A percentile compares a stretch with the other conserved stretches of the same genome.
These are phyloP conservation scores for Omphalotus olearius DNA, from an alignment of 1,284 basidiomycete species.

Conservation along the genomic window DNA sequence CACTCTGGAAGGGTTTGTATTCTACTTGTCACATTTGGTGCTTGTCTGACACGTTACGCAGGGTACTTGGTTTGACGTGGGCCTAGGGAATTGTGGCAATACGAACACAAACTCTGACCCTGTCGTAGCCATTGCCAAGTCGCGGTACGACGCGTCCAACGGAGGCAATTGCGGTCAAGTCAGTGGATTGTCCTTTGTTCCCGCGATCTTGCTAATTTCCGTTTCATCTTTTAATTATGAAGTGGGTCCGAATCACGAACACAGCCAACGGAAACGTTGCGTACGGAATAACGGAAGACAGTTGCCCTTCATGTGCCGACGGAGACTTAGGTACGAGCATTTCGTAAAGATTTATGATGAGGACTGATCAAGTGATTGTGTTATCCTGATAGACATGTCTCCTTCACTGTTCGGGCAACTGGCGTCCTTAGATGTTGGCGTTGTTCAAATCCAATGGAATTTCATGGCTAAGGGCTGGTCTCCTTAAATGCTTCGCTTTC, in stretches of 20 bases:
- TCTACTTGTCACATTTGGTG: neutral
- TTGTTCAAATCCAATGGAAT: conserved; percentile 11
- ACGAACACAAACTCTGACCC: conserved; percentile 12
- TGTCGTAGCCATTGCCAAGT: conserved; percentile 13
- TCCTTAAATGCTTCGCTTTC: neutral
- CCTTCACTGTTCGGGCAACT: conserved; percentile 10
- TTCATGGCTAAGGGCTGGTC: conserved; percentile 12
- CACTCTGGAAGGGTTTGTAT: conserved; percentile 7
- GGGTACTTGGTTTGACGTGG: conserved; percentile 18
- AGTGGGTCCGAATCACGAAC: conserved; percentile 10
- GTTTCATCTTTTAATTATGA: neutral
- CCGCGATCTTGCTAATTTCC: neutral
- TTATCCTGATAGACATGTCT: conserved; percentile 12
- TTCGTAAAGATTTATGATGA: neutral
- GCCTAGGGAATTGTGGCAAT: conserved; percentile 16
- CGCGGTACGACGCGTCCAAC: conserved; percentile 9
- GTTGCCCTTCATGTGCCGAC: conserved; percentile 10
- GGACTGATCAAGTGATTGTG: neutral
- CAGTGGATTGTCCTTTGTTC: neutral
- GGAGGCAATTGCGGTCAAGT: conserved; percentile 14
- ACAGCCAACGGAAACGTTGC: conserved; percentile 2
- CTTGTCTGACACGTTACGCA: neutral
- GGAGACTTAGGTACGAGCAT: conserved; percentile 9
- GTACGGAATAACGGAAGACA: conserved; percentile 10
- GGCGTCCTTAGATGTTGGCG: conserved; percentile 3